Evolutionary conservation across 352 stramenopile species (phyloP).

Genomic region (Phytophthora parvispora): DNA sequence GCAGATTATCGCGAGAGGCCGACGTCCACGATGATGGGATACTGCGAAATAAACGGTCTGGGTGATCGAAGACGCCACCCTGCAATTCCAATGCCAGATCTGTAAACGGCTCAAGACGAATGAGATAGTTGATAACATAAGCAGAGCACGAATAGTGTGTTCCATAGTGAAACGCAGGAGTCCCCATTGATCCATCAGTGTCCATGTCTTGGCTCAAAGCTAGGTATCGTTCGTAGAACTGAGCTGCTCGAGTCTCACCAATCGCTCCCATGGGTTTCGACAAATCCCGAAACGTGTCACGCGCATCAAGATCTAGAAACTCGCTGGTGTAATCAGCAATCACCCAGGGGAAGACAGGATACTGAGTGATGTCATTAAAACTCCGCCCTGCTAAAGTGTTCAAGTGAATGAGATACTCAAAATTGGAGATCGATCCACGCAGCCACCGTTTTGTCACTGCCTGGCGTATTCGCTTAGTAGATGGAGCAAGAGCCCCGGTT

Average conservation of each 20-base stretch:
- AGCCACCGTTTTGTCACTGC: constrained; percentile 79
- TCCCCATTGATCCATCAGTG: constrained; percentile 48
- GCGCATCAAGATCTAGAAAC: constrained; percentile 88
- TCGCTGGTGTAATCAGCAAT: constrained; percentile 91
- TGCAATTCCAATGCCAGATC: constrained; percentile 72
- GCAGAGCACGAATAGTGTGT: constrained; percentile 98
- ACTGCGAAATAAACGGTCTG: constrained; percentile 97
- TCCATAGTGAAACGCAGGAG: constrained; percentile 97
- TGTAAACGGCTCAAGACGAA: constrained; percentile 94
- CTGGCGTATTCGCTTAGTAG: constrained; percentile 76
- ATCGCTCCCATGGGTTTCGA: constrained; percentile 96
- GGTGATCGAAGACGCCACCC: constrained; percentile 93
- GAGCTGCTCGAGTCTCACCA: constrained; percentile 74
- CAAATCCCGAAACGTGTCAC: constrained; percentile 92
- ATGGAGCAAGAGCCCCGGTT: constrained; percentile 68
- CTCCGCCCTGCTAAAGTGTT: constrained; percentile 96
- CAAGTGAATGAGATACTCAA: constrained; percentile 98
- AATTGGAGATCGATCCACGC: constrained; percentile 83
- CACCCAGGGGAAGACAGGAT: constrained; percentile 98
- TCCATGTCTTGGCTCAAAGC: constrained; percentile 65
- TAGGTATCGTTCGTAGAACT: constrained; percentile 91
- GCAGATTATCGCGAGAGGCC: constrained; percentile 93
- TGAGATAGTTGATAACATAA: constrained; percentile 98
- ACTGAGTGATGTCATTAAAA: constrained; percentile 99
- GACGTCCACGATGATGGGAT: constrained; percentile 96